phyloP scores from a whole-genome alignment of 2,329 filamentous ascomycete species.

The Aspergillus cejpii region DNA sequence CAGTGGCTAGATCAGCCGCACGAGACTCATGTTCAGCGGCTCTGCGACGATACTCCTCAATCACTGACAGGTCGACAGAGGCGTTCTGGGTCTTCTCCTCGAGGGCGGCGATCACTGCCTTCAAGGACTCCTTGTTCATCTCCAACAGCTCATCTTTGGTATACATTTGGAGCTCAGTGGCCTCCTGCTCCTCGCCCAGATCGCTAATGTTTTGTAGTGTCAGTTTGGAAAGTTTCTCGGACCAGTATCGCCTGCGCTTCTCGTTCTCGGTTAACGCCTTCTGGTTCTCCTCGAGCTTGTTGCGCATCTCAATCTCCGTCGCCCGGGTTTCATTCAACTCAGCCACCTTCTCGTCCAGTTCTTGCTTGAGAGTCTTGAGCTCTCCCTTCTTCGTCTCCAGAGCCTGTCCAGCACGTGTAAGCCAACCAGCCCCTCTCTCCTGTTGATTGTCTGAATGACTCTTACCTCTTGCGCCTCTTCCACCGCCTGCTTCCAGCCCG shows the following conservation, averaged over 20 bases:
- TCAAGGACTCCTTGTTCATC: slow-evolving; percentile 57
- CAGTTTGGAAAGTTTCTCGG: slow-evolving; percentile 82
- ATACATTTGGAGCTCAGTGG: slow-evolving; percentile 61
- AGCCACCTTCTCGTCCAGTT: slow-evolving; percentile 76
- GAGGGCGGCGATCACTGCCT: slow-evolving; percentile 58
- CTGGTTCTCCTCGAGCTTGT: slow-evolving; percentile 93
- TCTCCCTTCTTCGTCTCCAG: slow-evolving; percentile 74
- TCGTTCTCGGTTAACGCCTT: slow-evolving; percentile 83
- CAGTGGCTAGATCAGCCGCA: slow-evolving; percentile 73
- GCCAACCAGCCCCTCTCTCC: background rate
- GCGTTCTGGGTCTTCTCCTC: slow-evolving; percentile 76
- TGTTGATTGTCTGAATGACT: background rate
- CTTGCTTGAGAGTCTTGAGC: slow-evolving; percentile 68
- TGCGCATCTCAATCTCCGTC: slow-evolving; percentile 94
- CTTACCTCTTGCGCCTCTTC: slow-evolving; percentile 68
- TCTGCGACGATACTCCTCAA: slow-evolving; percentile 79
- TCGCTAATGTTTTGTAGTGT: slow-evolving; percentile 73
- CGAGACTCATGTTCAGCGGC: slow-evolving; percentile 75
- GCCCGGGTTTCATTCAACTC: slow-evolving; percentile 86
- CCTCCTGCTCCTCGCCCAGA: slow-evolving; percentile 50
- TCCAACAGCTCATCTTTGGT: slow-evolving; percentile 63
- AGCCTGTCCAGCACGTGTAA: slow-evolving; percentile 38
- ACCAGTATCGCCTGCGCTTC: slow-evolving; percentile 75
- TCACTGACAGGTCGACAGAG: slow-evolving; percentile 79
- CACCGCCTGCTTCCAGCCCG: slow-evolving; percentile 63